These are phyloP conservation scores for Ormosia semicastrata DNA, from an alignment of 306 rosid species.

Conservation along the genomic window DNA sequence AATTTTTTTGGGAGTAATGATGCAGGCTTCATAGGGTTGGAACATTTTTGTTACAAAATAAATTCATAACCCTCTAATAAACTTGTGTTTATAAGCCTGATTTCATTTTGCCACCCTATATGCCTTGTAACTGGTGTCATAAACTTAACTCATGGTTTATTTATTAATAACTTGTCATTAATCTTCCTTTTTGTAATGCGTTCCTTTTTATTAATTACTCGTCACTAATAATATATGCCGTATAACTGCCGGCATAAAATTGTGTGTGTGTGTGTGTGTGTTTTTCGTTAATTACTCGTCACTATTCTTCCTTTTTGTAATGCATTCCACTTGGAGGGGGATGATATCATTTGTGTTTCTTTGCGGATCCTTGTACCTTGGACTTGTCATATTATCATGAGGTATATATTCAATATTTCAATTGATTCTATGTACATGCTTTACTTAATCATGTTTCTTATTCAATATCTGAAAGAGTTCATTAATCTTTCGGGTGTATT, in stretches of 20 bases:
- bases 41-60: background rate
- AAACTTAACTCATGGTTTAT: background rate
- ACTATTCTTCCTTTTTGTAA: background rate
- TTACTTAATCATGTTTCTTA: background rate
- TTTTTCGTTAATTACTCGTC: background rate
- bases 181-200: no score
- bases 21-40: background rate
- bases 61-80: no score
- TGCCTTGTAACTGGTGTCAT: background rate
- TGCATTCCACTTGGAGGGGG: constrained; percentile 43
- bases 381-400: constrained; percentile 56
- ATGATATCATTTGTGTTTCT: constrained; percentile 50
- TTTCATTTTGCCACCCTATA: background rate
- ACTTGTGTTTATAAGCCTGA: constrained; percentile 16
- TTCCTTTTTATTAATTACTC: no score
- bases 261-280: background rate
- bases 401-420: constrained; percentile 26
- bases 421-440: background rate
- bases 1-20: background rate
- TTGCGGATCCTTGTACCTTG: constrained; percentile 47
- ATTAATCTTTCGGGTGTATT: background rate
- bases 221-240: no score
- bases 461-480: background rate
- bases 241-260: no score
- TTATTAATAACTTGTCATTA: no score